Base-by-base conservation (phyloP, 306 rosid genomes). In the Sophora flavescens region DNA sequence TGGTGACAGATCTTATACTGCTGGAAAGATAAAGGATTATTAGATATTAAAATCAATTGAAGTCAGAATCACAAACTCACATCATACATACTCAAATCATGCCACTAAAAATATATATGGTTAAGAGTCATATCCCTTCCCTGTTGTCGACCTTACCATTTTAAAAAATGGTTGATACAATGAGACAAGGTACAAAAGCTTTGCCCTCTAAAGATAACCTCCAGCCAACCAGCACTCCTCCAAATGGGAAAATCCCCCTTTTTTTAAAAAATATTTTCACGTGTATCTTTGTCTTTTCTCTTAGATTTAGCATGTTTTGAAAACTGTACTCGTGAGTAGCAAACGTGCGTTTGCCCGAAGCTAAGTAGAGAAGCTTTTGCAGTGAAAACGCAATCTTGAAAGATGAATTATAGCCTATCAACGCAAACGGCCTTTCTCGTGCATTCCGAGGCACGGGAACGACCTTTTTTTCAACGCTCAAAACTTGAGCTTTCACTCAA, bases 31-130 rank as follows among this genome's bases (percentile, higher is more conserved):
- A 35, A 62, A 36, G 8, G 17, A 42, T 35, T 33, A 50, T 63
- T 50, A 16, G 18, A 38, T 65, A n/a, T 5, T 45, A 45, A 33
- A 42, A 81, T 62, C 70, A 70, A 70, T 70, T 58, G 17, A 3
- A 42, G 53, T 76, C 50, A n/a, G 48, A 63, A 54, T 62, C 81
- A 75, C 61, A 60, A 76, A 62, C 73, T 75, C 68, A 52, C 10
- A 70, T 48, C 15, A 3, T 65, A 75, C 60, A 75, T 12, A 71
- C 77, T 41, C 42, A 35, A 58, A 78, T 78, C 81, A 78, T 39
- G 70, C 70, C 61, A 33, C 75, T 18, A 7, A 70, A 76, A 63
- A 54, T 44, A 54, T 63, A 62, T 68, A 45, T 45, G 36, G 54
- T 44, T 62, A 81, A 61, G 78, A 8, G 48, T 63, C 51, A 38